Evolutionary conservation across 306 rosid genomes (phyloP).

Genomic region (Lablab purpureus): DNA sequence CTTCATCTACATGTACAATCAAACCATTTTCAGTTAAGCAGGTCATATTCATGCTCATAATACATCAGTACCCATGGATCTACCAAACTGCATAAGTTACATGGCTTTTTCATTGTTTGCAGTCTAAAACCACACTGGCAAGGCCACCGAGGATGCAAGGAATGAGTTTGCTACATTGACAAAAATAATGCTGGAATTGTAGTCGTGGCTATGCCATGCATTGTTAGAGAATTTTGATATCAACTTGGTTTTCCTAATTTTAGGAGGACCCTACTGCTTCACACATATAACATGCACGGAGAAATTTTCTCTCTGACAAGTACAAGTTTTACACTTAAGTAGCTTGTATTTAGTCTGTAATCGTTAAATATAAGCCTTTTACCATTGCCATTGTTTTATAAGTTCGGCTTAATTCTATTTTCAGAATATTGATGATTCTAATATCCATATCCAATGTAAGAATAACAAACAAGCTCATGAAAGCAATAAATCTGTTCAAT

Average conservation of each 20-base stretch:
- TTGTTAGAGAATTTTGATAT: neutral
- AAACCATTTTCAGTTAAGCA: slow-evolving; percentile 1
- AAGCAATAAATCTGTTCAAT: neutral
- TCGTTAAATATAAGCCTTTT: too few species aligned
- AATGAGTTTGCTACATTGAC: neutral
- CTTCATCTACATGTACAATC: neutral
- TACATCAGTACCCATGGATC: neutral
- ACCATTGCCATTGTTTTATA: too few species aligned
- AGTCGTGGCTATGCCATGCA: neutral
- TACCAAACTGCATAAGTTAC: neutral
- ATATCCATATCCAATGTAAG: neutral
- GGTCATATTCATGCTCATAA: slow-evolving; percentile 28
- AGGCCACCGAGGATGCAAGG: neutral
- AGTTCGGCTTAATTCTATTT: neutral
- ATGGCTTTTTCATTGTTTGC: neutral
- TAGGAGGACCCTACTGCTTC: neutral
- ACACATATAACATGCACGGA: neutral
- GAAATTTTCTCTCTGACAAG: neutral
- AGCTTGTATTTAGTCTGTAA: neutral
- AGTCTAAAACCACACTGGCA: slow-evolving; percentile 5
- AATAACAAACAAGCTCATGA: neutral
- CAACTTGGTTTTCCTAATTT: neutral
- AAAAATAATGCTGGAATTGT: neutral
- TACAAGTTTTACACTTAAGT: neutral
- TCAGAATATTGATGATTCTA: neutral